phyloP scores from a whole-genome alignment of 805 yeast species.

The Ogataea glucozyma region DNA sequence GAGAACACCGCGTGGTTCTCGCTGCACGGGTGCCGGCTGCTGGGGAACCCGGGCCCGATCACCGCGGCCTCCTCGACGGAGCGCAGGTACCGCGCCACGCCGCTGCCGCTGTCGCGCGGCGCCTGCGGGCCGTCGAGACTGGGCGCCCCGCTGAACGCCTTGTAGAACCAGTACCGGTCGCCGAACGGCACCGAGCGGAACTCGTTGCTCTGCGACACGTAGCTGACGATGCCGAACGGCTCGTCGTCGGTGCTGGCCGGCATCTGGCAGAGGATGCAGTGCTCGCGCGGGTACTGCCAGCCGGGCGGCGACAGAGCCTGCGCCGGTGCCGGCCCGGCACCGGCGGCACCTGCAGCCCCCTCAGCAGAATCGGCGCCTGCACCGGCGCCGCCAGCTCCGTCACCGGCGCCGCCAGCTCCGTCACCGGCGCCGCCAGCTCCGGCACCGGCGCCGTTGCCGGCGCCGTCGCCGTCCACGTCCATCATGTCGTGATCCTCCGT shows the following conservation, averaged over 20 bases:
- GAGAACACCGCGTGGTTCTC: conserved; percentile 53
- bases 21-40: conserved; percentile 33
- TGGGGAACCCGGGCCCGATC: conserved; percentile 74
- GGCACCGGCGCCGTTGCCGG: too few relatives aligned
- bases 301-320: too few relatives aligned
- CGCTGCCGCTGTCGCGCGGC: conserved; percentile 14
- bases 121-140: conserved; percentile 41
- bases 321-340: too few relatives aligned
- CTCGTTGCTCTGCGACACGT: conserved; percentile 57
- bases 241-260: conserved; percentile 58
- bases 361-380: too few relatives aligned
- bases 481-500: conserved; percentile 28
- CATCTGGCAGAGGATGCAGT: conserved; percentile 82
- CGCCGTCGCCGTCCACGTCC: conserved; percentile 48
- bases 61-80: conserved; percentile 41
- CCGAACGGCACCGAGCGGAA: conserved; percentile 65
- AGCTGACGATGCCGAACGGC: conserved; percentile 74
- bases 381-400: too few relatives aligned
- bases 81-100: conserved; percentile 40
- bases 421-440: too few relatives aligned
- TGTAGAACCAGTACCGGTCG: conserved; percentile 63
- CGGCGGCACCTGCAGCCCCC: too few relatives aligned
- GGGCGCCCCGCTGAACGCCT: conserved; percentile 55
- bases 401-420: too few relatives aligned
- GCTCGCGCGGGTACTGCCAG: conserved; percentile 73